phyloP scores from a whole-genome alignment of 2,329 filamentous ascomycete genomes.

The Phialocephala sp. region DNA sequence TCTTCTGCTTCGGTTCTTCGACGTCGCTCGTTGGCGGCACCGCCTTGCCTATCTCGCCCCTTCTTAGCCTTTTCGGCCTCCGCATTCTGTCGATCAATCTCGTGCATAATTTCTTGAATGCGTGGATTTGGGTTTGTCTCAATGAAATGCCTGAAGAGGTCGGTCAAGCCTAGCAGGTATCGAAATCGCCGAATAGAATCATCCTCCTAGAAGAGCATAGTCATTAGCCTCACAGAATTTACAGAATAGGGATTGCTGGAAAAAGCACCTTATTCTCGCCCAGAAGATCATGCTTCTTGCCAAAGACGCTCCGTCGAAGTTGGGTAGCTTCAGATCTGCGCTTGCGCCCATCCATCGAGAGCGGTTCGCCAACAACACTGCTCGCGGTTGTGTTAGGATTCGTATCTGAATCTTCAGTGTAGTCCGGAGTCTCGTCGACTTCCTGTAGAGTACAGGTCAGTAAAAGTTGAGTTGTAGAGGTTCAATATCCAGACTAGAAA shows the following conservation, averaged over 20 bases:
- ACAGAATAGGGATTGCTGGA: neutral
- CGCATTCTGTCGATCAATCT: conserved; percentile 92
- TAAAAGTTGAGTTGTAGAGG: neutral
- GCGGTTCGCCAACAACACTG: conserved; percentile 79
- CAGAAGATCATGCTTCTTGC: conserved; percentile 90
- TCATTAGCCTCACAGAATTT: neutral
- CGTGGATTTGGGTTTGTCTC: conserved; percentile 95
- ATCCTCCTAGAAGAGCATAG: conserved; percentile 69
- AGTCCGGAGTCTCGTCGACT: conserved; percentile 69
- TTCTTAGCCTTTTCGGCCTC: conserved; percentile 75
- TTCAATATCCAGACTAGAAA: neutral
- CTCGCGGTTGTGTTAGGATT: conserved; percentile 76
- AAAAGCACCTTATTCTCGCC: conserved; percentile 84
- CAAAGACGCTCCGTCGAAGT: conserved; percentile 88
- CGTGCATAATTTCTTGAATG: conserved; percentile 89
- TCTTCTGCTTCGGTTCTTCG: conserved; percentile 97
- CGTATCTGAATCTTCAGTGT: conserved; percentile 70
- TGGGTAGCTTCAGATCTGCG: conserved; percentile 86
- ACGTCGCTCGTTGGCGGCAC: conserved; percentile 76
- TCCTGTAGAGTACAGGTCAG: conserved; percentile 50
- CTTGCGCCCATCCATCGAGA: conserved; percentile 76
- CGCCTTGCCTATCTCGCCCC: conserved; percentile 78
- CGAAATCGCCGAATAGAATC: conserved; percentile 93
- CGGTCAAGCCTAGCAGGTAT: conserved; percentile 92
- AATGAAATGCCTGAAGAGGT: conserved; percentile 98